A percentile compares a stretch with the other conserved stretches of the same genome.
These are phyloP conservation scores for Phytophthora cryptogea DNA, from an alignment of 352 stramenopile species.

Conservation along the genomic window DNA sequence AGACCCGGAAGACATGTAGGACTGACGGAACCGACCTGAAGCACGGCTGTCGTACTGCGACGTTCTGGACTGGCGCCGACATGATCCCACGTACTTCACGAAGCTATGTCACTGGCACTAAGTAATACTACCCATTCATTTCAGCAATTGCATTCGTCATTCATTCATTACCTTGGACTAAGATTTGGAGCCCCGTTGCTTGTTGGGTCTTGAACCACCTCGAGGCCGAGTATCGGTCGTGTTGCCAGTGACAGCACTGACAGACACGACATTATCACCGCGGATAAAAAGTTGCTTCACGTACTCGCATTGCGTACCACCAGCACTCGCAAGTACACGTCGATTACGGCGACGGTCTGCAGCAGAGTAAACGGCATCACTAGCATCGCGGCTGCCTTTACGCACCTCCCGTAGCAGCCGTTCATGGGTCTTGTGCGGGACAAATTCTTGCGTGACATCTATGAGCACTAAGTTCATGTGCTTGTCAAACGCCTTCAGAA, in stretches of 20 bases:
- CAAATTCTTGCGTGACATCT: conserved; percentile 85
- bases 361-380: conserved; percentile 51
- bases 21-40: conserved; percentile 3
- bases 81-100: not conserved
- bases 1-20: conserved; percentile 26
- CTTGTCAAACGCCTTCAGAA: conserved; percentile 94
- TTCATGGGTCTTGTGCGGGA: conserved; percentile 46
- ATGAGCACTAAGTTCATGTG: conserved; percentile 94
- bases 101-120: conserved; percentile 1
- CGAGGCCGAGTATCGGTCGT: not conserved
- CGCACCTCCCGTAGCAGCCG: conserved; percentile 39
- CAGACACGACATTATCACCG: conserved; percentile 92
- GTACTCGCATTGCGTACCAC: conserved; percentile 42
- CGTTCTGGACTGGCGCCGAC: not conserved
- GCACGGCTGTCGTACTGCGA: not conserved
- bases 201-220: conserved; percentile 2
- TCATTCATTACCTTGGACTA: conserved; percentile 25
- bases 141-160: conserved; percentile 7
- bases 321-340: conserved; percentile 33
- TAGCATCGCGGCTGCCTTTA: conserved; percentile 21
- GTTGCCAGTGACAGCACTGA: conserved; percentile 49
- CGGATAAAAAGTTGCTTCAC: conserved; percentile 91
- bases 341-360: conserved; percentile 48
- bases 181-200: conserved; percentile 3
- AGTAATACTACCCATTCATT: conserved; percentile 27